Conservation (phyloP, 768 basidiomycete genomes). For the Royoungia palumana region DNA sequence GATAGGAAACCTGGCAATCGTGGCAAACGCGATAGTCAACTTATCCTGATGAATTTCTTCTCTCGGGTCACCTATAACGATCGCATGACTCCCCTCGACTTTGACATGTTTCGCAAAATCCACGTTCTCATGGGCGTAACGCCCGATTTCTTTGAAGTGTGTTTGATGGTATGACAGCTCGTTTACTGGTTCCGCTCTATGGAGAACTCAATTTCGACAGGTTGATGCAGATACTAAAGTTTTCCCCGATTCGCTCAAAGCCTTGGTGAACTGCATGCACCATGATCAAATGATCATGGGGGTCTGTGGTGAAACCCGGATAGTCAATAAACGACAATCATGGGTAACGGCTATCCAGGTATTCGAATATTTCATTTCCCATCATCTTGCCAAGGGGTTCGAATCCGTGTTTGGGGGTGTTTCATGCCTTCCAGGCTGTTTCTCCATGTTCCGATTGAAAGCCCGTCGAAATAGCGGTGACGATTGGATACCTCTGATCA, state of each 20-base stretch:
- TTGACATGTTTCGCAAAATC: slow-evolving; percentile 95
- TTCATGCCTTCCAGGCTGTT: slow-evolving; percentile 98
- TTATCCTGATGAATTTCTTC: slow-evolving; percentile 99
- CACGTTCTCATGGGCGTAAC: slow-evolving; percentile 98
- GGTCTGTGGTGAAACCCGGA: slow-evolving; percentile 96
- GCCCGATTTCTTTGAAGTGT: slow-evolving; percentile 97
- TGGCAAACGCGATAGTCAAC: slow-evolving; percentile 97
- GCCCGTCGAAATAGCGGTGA: slow-evolving; percentile 84
- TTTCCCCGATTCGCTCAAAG: slow-evolving; percentile 82
- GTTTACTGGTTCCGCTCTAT: neutral
- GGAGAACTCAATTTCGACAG: slow-evolving; percentile 40
- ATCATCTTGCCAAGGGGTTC: slow-evolving; percentile 97
- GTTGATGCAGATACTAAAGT: slow-evolving; percentile 99
- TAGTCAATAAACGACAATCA: slow-evolving; percentile 96
- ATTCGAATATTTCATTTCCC: slow-evolving; percentile 98
- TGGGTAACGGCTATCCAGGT: slow-evolving; percentile 99
- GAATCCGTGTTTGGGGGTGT: slow-evolving; percentile 99
- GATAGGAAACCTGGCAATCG: slow-evolving; percentile 98
- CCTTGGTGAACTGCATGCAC: slow-evolving; percentile 98
- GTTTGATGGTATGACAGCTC: slow-evolving; percentile 76
- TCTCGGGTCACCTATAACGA: slow-evolving; percentile 99
- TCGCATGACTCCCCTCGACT: slow-evolving; percentile 96
- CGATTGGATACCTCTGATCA: slow-evolving; percentile 96
- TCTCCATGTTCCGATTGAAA: slow-evolving; percentile 99
- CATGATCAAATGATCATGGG: slow-evolving; percentile 99